phyloP scores from a whole-genome alignment of 2,329 filamentous ascomycete species.

The Gliomastix tumulicola region DNA sequence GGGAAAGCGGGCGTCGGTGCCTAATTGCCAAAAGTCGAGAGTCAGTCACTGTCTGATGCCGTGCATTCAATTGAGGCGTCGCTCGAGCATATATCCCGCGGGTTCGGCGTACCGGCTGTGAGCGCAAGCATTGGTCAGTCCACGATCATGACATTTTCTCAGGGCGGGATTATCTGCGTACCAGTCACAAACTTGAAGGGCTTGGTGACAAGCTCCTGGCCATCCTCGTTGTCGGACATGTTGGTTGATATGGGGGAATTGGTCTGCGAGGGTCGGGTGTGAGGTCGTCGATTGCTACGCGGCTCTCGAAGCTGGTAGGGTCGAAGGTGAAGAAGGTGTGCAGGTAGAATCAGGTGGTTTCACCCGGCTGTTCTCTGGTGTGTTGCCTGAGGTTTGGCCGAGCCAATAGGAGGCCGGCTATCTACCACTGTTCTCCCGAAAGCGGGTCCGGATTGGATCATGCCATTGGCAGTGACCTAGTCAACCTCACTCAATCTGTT shows the following conservation, averaged over 20 bases:
- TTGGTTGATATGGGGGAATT: conserved; percentile 35
- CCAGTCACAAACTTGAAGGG: conserved; percentile 99
- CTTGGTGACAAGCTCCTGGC: conserved; percentile 77
- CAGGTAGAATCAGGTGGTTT: conserved; percentile 32
- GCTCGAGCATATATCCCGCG: too few species aligned
- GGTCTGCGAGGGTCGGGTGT: conserved; percentile 25
- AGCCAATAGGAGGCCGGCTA: conserved; percentile 26
- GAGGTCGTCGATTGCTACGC: background rate
- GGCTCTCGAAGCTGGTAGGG: background rate
- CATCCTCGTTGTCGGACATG: conserved; percentile 88
- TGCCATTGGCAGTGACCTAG: too few species aligned
- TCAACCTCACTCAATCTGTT: background rate
- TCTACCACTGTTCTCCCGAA: conserved; percentile 17
- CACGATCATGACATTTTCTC: conserved; percentile 15
- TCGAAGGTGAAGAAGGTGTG: background rate
- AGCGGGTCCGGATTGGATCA: conserved; percentile 1
- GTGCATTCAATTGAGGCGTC: conserved; percentile 17
- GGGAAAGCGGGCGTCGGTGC: conserved; percentile 98
- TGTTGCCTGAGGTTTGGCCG: conserved; percentile 30
- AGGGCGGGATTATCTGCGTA: conserved; percentile 47
- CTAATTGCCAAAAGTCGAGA: conserved; percentile 39
- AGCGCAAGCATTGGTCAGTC: conserved; percentile 30
- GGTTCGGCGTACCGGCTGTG: conserved; percentile 34
- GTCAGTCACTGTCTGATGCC: conserved; percentile 3
- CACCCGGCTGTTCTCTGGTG: conserved; percentile 11